A percentile compares a stretch with the other conserved stretches of the same genome.
Conservation (phyloP, 1,284 basidiomycete species). For the Leccinum angustisporum region DNA sequence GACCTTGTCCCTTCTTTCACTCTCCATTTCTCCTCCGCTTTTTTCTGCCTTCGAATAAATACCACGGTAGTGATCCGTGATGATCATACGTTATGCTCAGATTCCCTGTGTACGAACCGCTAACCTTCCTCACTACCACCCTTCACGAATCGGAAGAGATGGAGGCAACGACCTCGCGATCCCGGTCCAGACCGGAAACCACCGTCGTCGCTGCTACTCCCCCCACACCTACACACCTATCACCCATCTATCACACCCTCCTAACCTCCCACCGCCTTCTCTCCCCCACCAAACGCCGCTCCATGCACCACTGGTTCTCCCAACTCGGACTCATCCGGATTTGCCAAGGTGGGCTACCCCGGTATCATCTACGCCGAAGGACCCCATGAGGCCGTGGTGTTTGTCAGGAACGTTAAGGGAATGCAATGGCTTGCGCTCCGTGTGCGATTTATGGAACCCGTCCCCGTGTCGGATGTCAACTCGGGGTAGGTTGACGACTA, state of each 20-base stretch:
- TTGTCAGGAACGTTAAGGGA: slow-evolving; percentile 63
- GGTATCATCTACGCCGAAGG: slow-evolving; percentile 74
- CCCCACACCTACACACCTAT: background rate
- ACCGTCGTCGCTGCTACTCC: background rate
- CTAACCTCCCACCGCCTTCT: slow-evolving; percentile 72
- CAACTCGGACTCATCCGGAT: slow-evolving; percentile 56
- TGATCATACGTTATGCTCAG: slow-evolving; percentile 33
- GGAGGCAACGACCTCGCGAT: background rate
- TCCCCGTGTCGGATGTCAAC: background rate
- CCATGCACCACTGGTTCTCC: slow-evolving; percentile 58
- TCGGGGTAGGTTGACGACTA: no score
- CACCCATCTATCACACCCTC: slow-evolving; percentile 52
- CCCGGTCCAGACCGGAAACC: background rate
- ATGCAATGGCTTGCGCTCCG: slow-evolving; percentile 79
- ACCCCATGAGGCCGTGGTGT: slow-evolving; percentile 51
- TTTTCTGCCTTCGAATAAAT: background rate
- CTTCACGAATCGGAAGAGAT: background rate
- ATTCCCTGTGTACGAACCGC: slow-evolving; percentile 59
- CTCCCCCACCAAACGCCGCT: slow-evolving; percentile 65
- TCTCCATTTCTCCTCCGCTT: background rate
- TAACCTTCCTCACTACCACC: slow-evolving; percentile 23
- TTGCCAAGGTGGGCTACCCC: slow-evolving; percentile 73
- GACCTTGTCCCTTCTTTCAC: background rate
- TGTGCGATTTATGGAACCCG: slow-evolving; percentile 41
- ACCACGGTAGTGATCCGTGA: background rate